Percentiles rank a stretch among this genome's conserved stretches.
phyloP scores from a whole-genome alignment of 2,329 filamentous ascomycete species.

The Madurella fahalii region DNA sequence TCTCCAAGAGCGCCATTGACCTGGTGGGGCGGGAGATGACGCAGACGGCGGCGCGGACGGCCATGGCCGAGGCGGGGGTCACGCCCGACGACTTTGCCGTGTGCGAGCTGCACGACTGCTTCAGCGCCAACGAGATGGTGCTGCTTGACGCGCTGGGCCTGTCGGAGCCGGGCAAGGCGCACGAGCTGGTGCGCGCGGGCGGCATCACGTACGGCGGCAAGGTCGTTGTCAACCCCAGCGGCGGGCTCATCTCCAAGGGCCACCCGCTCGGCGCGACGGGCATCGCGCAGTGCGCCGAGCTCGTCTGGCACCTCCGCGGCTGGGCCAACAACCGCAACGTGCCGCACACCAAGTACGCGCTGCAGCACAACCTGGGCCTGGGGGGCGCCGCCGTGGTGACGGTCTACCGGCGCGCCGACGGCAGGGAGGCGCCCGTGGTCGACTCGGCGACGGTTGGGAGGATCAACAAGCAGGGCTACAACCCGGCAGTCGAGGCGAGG shows the following conservation, averaged over 20 bases:
- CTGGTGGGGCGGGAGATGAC: constrained; percentile 88
- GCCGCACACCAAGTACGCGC: constrained; percentile 62
- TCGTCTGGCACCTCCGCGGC: constrained; percentile 91
- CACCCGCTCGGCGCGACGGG: constrained; percentile 92
- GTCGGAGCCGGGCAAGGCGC: constrained; percentile 73
- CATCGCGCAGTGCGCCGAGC: constrained; percentile 90
- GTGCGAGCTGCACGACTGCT: constrained; percentile 94
- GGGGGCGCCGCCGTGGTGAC: constrained; percentile 88
- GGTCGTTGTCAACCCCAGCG: constrained; percentile 86
- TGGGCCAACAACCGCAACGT: constrained; percentile 89
- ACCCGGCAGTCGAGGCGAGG: constrained; percentile 84
- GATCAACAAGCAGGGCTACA: constrained; percentile 74
- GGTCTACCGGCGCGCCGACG: constrained; percentile 82
- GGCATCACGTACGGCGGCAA: constrained; percentile 88
- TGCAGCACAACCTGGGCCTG: constrained; percentile 91
- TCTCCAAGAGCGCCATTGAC: constrained; percentile 77
- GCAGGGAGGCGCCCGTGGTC: constrained; percentile 57
- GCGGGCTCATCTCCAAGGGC: constrained; percentile 92
- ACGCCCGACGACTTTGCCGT: constrained; percentile 70
- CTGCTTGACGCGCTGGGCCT: constrained; percentile 83
- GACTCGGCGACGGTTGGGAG: constrained; percentile 61
- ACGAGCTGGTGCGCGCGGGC: constrained; percentile 80
- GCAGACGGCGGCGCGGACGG: constrained; percentile 61
- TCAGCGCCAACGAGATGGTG: constrained; percentile 91
- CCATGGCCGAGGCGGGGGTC: constrained; percentile 70